Evolutionary conservation across 768 basidiomycete species (phyloP), one percentile per base, ranked within the genome.

Genomic region (Xerocomellus chrysenteron): DNA sequence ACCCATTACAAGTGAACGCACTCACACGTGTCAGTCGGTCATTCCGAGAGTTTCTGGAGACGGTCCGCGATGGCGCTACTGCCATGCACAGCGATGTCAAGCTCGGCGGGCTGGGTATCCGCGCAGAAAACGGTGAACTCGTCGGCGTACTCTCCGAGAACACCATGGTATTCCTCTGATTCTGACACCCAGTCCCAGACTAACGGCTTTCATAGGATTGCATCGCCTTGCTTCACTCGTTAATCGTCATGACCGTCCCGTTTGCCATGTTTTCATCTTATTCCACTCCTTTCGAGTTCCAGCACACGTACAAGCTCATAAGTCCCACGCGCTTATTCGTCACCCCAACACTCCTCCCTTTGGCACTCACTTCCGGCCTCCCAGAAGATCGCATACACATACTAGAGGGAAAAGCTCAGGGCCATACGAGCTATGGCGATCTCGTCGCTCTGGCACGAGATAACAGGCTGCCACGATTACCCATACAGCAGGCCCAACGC

Each of bases 121-220:
- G 69, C 6, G 67, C 69, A 0, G 74, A 73, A 41, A 74, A 78
- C 19, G 76, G 75, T 0, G 85, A 87, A 50, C 80, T 89, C 24
- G 76, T 90, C 19, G 90, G 87, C 7, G 81, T 92, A 16, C 78
- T 90, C 65, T 82, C 82, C 68, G 79, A 86, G 45, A 92, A 91
- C 65, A 85, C 80, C 36, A 65, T 84, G 67, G 90, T 88, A 70
- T 68, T 7, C 16, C 45, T 39, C 35, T 49, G 32, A 3, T 9
- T 32, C 12, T 0, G 12, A 17, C 13, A 35, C 14, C 32, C 53
- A 16, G 26, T 5, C 26, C 26, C 26, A 28, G 3, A 5, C 26
- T 5, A 10, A 65, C 39, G 1, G 10, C 8, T 26, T 12, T 47
- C 54, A 16, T 33, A 87, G 86, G 84, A 87, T n/a, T 86, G 76